These are phyloP conservation scores for Bonnemaisonia californica DNA, from an alignment of 31 red algal genomes.

Conservation along the genomic window DNA sequence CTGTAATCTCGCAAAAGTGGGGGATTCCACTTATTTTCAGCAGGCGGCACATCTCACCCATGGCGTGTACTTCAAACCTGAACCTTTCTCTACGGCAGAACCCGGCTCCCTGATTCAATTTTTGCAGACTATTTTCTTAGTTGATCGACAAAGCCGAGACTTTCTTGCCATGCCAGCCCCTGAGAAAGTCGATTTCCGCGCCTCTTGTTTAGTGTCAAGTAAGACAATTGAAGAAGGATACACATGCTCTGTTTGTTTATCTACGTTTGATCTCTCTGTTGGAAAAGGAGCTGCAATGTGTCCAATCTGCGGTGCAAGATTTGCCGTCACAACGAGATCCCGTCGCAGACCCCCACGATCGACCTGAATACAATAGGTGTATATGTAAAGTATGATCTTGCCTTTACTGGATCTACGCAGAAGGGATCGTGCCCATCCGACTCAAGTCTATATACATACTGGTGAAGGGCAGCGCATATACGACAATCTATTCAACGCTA, in stretches of 20 bases:
- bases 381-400: no score
- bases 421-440: neutral
- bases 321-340: conserved; percentile 26
- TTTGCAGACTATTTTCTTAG: conserved; percentile 65
- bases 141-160: conserved; percentile 61
- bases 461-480: no score
- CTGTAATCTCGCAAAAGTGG: conserved; percentile 34
- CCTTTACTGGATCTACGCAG: neutral
- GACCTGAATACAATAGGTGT: neutral
- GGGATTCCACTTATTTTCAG: conserved; percentile 81
- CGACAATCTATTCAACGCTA: no score
- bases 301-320: conserved; percentile 66
- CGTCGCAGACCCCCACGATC: neutral
- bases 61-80: conserved; percentile 74
- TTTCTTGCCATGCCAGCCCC: conserved; percentile 75
- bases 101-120: conserved; percentile 54
- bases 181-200: conserved; percentile 81
- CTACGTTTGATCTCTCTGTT: conserved; percentile 57
- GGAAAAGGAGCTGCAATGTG: conserved; percentile 68
- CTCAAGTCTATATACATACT: neutral
- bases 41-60: conserved; percentile 82
- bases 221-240: conserved; percentile 76
- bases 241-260: conserved; percentile 85
- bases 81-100: conserved; percentile 5
- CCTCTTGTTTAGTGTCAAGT: conserved; percentile 76